Evolutionary conservation across 164 flowering plant genomes (phyloP), one percentile per base, ranked within the genome.

Genomic region (Echeveria elegans): DNA sequence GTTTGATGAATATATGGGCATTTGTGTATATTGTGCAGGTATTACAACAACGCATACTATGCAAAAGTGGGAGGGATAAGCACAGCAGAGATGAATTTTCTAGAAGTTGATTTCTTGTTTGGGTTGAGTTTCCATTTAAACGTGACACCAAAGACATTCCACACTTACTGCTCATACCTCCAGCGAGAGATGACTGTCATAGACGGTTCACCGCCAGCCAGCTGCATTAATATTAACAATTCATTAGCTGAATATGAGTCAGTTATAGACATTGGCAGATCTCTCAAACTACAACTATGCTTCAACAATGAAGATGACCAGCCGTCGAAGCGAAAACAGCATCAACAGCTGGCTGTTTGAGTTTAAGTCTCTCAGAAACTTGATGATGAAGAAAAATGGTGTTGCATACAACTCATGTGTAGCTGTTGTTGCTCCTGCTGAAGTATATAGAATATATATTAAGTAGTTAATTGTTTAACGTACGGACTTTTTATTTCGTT

Each of bases 31-130:
- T n/a, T 34, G 7, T 34, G 26, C 87, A 92, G 98, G 83, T 86
- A 81, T 30, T 92, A 92, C 78, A 89, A 87, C 82, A 92, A 92
- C 83, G 96, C 98, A 15, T 92, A 92, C 75, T 92, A 88, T 77
- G 97, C 94, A 23, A 89, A 86, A 80, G 88, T 92, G 2, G 97
- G 97, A 76, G 96, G 97, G 50, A 88, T 92, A 60, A 86, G 86
- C 86, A 86, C 83, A 62, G 67, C 53, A 66, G 98, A 92, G 79
- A 89, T 92, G 90, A 92, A 92, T 28, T 84, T 76, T 64, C 88
- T 92, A 50, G 98, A 92, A 71, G 75, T 92, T 77, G 96, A 90
- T 70, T 92, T 92, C 73, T 71, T 92, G 29, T 92, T 92, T 76
- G 92, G 93, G 16, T 66, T 92, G 58, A 82, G 92, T n/a, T 92